These are phyloP conservation scores for Penicillium atrosanguineum DNA, from an alignment of 495 filamentous ascomycete species.

Conservation along the genomic window DNA sequence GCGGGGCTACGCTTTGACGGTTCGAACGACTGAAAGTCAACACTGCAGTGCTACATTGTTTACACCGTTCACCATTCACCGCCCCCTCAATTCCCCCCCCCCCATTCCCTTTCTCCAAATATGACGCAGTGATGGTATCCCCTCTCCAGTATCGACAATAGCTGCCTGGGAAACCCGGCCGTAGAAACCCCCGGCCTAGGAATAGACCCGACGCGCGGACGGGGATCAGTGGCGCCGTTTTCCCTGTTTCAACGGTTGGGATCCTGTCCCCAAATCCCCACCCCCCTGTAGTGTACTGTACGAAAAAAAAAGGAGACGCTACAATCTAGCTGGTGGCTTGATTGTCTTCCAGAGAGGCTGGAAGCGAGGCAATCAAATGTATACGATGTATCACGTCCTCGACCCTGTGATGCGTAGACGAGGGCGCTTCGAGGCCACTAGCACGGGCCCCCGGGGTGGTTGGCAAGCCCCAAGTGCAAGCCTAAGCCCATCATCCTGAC, in stretches of 20 bases:
- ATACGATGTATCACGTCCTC: constrained; percentile 8
- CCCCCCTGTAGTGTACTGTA: background rate
- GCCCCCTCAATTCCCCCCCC: constrained; percentile 2
- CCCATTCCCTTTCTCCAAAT: background rate
- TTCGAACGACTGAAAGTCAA: constrained; percentile 6
- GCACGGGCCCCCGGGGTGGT: constrained; percentile 1
- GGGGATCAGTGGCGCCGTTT: constrained; percentile 5
- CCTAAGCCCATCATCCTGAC: background rate
- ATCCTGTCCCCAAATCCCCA: constrained; percentile 8
- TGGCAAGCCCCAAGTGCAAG: background rate
- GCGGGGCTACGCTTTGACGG: constrained; percentile 16
- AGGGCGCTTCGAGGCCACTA: constrained; percentile 5
- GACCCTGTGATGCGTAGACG: constrained; percentile 10
- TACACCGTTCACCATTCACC: constrained; percentile 1
- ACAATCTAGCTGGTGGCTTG: constrained; percentile 2
- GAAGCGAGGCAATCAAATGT: background rate
- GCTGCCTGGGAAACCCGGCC: constrained; percentile 1
- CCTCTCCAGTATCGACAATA: background rate
- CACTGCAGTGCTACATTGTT: constrained; percentile 12
- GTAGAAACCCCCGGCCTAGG: background rate
- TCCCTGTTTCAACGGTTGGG: constrained; percentile 2
- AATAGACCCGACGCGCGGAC: constrained; percentile 3
- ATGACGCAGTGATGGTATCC: background rate
- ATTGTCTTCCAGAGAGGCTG: background rate
- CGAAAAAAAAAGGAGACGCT: background rate